Base-by-base conservation (phyloP, 805 yeast species). In the Candida chilensis region DNA sequence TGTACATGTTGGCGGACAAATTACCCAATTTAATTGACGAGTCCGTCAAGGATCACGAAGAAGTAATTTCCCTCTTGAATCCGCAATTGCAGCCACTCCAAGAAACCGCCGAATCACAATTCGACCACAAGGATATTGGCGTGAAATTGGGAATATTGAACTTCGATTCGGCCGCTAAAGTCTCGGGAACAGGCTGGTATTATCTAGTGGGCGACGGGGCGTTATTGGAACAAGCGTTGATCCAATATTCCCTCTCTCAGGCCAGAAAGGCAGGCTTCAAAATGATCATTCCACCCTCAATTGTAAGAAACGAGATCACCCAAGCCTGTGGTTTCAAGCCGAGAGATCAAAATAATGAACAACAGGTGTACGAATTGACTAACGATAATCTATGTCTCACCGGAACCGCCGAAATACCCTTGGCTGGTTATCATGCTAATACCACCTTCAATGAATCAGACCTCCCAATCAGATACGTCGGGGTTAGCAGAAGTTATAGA, bases 281-380 rank as follows among this genome's bases (percentile, higher is more conserved):
- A 20, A 69, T 80, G 68, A 73, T 78, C 7, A 52, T 73, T 8
- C 96, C 97, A 0, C 98, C 98, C 2, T 72, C 94, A 1, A 72
- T 92, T 11, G 95, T 88, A 2, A 73, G 81, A 40, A 60, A 74
- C 13, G 94, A 83, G 37, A 61, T 85, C 4, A 75, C 88, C 0
- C 61, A 67, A 39, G 96, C 96, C 0, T 92, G 98, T 60, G 98
- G 98, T 0, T 92, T 88, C 58, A 76, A 79, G 45, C 98, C 98
- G 9, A 72, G 94, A 36, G 97, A 92, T 46, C 78, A 76, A 42
- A 81, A 82, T 40, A 75, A 77, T 36, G 96, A 87, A 45, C 77
- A 77, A 30, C 98, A 92, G 49, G 79, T 86, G 0, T 92, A 88
- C 50, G 69, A 69, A 27, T 46, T 90, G 10, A 52, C 59, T 1